These are phyloP conservation scores for Closterium sp. DNA, from an alignment of 139 green algal species.

Conservation along the genomic window DNA sequence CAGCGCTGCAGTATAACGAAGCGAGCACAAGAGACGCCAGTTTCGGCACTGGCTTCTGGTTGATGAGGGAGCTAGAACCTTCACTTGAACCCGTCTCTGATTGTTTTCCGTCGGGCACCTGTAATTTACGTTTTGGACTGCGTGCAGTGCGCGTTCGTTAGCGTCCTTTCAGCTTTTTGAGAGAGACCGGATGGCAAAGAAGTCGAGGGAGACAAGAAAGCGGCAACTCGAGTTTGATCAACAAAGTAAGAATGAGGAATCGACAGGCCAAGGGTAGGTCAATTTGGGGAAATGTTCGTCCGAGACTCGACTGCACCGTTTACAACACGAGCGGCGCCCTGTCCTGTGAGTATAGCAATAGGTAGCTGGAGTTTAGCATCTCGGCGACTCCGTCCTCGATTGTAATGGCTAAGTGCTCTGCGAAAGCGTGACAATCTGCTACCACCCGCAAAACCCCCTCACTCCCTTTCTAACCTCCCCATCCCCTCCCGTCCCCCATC, in stretches of 20 bases:
- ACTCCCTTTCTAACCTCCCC: too few relatives aligned
- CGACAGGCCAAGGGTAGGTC: background rate
- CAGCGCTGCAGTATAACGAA: background rate
- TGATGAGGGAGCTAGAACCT: background rate
- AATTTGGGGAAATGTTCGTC: background rate
- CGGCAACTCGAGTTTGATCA: background rate
- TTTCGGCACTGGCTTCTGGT: too few relatives aligned
- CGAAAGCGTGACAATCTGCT: background rate
- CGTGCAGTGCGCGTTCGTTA: too few relatives aligned
- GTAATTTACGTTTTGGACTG: too few relatives aligned
- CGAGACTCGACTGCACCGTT: background rate
- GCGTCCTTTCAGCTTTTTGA: background rate
- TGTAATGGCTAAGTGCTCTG: background rate
- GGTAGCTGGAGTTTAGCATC: too few relatives aligned
- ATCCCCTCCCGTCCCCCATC: too few relatives aligned
- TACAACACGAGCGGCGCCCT: background rate
- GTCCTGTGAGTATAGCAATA: background rate
- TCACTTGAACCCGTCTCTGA: background rate
- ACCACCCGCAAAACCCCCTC: too few relatives aligned
- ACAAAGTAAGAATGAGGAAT: background rate
- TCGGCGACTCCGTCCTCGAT: background rate
- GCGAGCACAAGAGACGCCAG: background rate
- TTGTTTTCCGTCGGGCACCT: too few relatives aligned
- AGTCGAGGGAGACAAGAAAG: background rate
- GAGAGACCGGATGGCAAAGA: background rate